phyloP scores from a whole-genome alignment of 75 land plant genomes.

The Ceratopteris richardii region DNA sequence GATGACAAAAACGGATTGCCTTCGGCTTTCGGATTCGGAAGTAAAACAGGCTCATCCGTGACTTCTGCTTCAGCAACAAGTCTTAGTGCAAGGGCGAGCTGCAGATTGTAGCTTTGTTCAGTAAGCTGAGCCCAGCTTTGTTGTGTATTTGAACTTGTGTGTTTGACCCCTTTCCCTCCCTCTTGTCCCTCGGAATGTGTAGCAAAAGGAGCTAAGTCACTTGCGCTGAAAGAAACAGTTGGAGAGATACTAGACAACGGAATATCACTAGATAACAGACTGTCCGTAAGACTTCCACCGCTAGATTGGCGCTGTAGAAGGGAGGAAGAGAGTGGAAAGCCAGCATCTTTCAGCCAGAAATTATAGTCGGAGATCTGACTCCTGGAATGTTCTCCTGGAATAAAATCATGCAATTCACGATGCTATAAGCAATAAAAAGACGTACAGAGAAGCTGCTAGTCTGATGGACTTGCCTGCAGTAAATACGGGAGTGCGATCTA shows the following conservation, averaged over 20 bases:
- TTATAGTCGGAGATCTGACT: neutral
- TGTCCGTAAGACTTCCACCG: slow-evolving; percentile 33
- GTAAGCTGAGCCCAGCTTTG: slow-evolving; percentile 42
- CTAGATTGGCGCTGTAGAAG: slow-evolving; percentile 27
- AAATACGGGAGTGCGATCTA: neutral
- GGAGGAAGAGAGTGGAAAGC: neutral
- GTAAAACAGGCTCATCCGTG: slow-evolving; percentile 23
- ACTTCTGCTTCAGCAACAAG: slow-evolving; percentile 41
- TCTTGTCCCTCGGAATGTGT: slow-evolving; percentile 8
- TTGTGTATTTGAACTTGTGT: slow-evolving; percentile 1
- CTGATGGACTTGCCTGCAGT: no score
- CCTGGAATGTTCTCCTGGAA: neutral
- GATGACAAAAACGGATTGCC: neutral
- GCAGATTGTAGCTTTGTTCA: slow-evolving; percentile 55
- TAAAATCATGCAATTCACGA: no score
- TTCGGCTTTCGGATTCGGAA: slow-evolving; percentile 1
- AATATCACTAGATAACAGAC: slow-evolving; percentile 21
- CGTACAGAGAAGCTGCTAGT: no score
- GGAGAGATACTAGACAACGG: slow-evolving; percentile 20
- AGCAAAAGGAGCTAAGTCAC: slow-evolving; percentile 19
- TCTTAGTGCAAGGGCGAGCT: slow-evolving; percentile 43
- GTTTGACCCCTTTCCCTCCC: slow-evolving; percentile 5
- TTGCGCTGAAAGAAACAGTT: slow-evolving; percentile 11
- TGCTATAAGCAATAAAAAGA: no score
- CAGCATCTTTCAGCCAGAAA: neutral